A percentile compares a stretch with the other conserved stretches of the same genome.
Conservation (phyloP, 495 filamentous ascomycete genomes). For the Penicillium roqueforti region DNA sequence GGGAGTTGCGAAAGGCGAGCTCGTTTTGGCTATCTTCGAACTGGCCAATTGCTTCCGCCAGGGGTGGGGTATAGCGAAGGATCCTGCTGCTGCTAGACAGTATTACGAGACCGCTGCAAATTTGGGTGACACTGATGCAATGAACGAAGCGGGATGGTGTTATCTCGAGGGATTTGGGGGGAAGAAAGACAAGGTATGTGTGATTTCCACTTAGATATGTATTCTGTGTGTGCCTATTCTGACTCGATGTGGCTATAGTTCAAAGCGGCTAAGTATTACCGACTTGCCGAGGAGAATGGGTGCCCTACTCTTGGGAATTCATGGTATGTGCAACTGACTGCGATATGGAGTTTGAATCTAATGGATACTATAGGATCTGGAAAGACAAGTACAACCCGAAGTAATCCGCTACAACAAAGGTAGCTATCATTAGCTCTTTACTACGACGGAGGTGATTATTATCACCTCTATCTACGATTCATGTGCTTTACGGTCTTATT, state of each 20-base stretch:
- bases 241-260: constrained; percentile 49
- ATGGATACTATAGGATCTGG: constrained; percentile 71
- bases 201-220: constrained; percentile 5
- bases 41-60: constrained; percentile 90
- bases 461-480: neutral
- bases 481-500: neutral
- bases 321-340: constrained; percentile 63
- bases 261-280: constrained; percentile 87
- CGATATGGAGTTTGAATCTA: constrained; percentile 21
- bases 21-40: constrained; percentile 96
- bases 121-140: constrained; percentile 91
- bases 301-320: constrained; percentile 90
- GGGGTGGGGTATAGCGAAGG: constrained; percentile 90
- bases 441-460: neutral
- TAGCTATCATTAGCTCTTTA: too few species aligned
- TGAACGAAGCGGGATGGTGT: constrained; percentile 97
- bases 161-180: constrained; percentile 92
- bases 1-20: constrained; percentile 91
- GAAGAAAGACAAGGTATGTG: constrained; percentile 93
- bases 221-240: constrained; percentile 9
- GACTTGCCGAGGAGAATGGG: constrained; percentile 83
- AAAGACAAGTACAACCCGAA: constrained; percentile 89
- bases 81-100: constrained; percentile 81
- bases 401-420: constrained; percentile 18
- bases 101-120: constrained; percentile 98